Percentiles rank a stretch among this genome's conserved stretches.
Conservation (phyloP, 768 basidiomycete genomes). For the Kondoa subrosea region DNA sequence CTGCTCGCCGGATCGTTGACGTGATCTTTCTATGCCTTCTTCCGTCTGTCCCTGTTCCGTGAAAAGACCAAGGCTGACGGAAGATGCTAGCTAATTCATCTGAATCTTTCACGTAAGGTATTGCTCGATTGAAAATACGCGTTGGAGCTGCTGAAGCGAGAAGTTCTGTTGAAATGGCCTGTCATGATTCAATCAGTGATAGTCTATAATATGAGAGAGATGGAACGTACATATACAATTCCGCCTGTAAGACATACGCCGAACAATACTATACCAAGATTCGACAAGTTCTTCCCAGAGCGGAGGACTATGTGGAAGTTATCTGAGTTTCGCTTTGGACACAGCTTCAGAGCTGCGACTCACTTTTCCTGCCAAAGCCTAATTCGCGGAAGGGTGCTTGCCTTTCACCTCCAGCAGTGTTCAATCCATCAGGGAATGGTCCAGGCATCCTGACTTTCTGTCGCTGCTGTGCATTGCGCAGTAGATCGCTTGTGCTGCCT, state of each 20-base stretch:
- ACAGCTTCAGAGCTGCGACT: not conserved
- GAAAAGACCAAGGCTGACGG: slow-evolving; percentile 11
- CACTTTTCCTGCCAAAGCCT: not conserved
- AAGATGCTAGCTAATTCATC: slow-evolving; percentile 12
- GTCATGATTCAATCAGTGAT: slow-evolving; percentile 1
- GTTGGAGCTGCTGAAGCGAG: slow-evolving; percentile 16
- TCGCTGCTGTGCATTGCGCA: not conserved
- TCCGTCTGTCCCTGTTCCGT: slow-evolving; percentile 10
- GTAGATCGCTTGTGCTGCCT: not conserved
- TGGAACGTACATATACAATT: slow-evolving; percentile 6
- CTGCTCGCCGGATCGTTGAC: not conserved
- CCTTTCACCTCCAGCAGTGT: not conserved
- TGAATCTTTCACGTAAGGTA: slow-evolving; percentile 11
- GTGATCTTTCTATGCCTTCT: slow-evolving; percentile 8
- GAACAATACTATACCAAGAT: not conserved
- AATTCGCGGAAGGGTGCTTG: not conserved
- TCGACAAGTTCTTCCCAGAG: not conserved
- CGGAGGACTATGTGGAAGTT: not conserved
- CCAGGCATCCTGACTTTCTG: slow-evolving; percentile 15
- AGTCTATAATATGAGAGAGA: not conserved
- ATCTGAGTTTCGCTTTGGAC: not conserved
- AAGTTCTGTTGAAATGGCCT: slow-evolving; percentile 16
- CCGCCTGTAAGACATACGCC: not conserved
- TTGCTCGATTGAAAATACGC: slow-evolving; percentile 8
- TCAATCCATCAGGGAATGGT: not conserved